Conservation (phyloP, 2,329 filamentous ascomycete species). For the Microdochium paspali region DNA sequence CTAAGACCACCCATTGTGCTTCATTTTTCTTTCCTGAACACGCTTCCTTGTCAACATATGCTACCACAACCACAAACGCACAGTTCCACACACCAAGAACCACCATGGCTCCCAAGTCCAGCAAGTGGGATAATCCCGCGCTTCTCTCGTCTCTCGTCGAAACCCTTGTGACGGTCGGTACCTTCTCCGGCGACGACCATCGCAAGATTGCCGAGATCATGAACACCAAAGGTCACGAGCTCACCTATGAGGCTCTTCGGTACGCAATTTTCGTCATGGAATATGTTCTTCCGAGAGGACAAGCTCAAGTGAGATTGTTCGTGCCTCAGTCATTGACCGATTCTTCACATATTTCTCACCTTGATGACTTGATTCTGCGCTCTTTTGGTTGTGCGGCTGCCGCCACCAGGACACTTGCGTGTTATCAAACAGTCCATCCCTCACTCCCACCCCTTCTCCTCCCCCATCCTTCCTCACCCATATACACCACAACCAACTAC, state of each 20-base stretch:
- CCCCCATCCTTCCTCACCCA: not conserved
- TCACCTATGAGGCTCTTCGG: not conserved
- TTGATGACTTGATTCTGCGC: not conserved
- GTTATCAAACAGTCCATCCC: not conserved
- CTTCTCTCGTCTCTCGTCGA: not conserved
- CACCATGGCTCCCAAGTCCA: too few relatives aligned
- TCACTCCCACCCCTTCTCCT: not conserved
- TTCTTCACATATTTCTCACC: not conserved
- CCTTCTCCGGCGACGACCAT: not conserved
- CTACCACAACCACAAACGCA: too few relatives aligned
- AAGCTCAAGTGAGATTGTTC: not conserved
- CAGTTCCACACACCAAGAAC: too few relatives aligned
- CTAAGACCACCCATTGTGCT: too few relatives aligned
- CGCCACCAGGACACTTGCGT: not conserved
- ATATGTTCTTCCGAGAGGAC: not conserved
- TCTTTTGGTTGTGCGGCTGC: not conserved
- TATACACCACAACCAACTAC: not conserved
- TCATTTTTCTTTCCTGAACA: too few relatives aligned
- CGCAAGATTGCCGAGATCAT: not conserved
- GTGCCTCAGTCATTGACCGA: not conserved
- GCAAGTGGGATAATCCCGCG: too few relatives aligned
- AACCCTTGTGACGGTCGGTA: not conserved
- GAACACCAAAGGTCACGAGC: not conserved
- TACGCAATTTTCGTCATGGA: not conserved
- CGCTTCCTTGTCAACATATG: too few relatives aligned